A percentile compares a stretch with the other conserved stretches of the same genome.
Evolutionary conservation across 169 alveolate genomes (phyloP).

Genomic region (Cryptosporidium muris): DNA sequence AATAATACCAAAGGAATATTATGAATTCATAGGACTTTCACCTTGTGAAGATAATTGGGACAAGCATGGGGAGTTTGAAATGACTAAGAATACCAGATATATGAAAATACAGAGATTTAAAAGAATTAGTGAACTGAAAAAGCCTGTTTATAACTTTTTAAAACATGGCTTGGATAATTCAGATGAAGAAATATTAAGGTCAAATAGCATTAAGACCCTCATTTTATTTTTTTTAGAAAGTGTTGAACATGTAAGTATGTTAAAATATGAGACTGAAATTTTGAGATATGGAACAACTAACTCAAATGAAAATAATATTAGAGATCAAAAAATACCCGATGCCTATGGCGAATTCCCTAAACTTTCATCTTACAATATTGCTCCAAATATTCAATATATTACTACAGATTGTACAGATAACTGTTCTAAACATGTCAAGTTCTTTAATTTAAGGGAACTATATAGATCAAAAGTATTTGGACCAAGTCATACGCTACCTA

Average conservation of each 20-base stretch:
- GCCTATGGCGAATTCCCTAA: neutral
- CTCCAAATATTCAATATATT: constrained; percentile 23
- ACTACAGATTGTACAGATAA: constrained; percentile 5
- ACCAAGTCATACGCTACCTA: constrained; percentile 63
- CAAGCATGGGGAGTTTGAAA: neutral
- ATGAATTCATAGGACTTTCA: constrained; percentile 5
- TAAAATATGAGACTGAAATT: constrained; percentile 11
- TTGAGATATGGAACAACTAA: neutral
- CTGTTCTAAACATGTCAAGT: neutral
- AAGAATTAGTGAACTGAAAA: constrained; percentile 33
- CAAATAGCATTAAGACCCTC: constrained; percentile 12
- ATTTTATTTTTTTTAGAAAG: constrained; percentile 48
- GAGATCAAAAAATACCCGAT: neutral
- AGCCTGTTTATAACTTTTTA: neutral
- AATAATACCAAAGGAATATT: constrained; percentile 12
- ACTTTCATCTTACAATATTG: constrained; percentile 10
- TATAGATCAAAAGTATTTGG: constrained; percentile 44
- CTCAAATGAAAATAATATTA: neutral
- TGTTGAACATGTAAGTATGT: constrained; percentile 10
- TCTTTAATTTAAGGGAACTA: constrained; percentile 6
- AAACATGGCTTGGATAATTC: constrained; percentile 18
- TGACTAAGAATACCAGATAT: constrained; percentile 4
- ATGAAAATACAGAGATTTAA: constrained; percentile 39
- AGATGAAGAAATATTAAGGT: constrained; percentile 33
- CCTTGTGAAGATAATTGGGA: neutral